Percentiles rank a stretch among this genome's conserved stretches.
phyloP scores from a whole-genome alignment of 345 rosid genomes.

The Lepidium sativum region DNA sequence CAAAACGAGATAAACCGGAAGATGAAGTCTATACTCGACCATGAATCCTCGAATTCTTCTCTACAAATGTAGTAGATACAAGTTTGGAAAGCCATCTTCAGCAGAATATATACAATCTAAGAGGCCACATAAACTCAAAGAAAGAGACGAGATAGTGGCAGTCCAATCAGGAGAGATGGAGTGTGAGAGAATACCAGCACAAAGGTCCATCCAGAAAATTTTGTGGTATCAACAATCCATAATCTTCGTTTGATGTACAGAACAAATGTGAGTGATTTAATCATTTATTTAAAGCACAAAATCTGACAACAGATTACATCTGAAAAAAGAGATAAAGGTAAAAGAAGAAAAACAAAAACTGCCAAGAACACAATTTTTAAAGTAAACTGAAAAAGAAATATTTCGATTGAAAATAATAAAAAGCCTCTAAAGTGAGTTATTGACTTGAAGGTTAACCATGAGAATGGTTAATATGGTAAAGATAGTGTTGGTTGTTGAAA shows the following conservation, averaged over 20 bases:
- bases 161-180: too few species aligned
- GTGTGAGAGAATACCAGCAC: too few species aligned
- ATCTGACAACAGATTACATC: background rate
- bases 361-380: background rate
- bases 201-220: too few species aligned
- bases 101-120: too few species aligned
- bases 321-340: background rate
- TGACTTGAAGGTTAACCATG: constrained; percentile 30
- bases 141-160: too few species aligned
- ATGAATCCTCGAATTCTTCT: too few species aligned
- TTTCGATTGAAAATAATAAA: background rate
- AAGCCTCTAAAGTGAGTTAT: constrained; percentile 13
- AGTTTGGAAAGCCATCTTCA: too few species aligned
- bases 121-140: too few species aligned
- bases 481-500: constrained; percentile 32
- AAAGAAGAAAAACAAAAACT: background rate
- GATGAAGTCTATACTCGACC: too few species aligned
- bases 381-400: background rate
- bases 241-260: background rate
- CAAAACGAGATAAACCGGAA: too few species aligned
- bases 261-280: background rate
- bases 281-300: constrained; percentile 5
- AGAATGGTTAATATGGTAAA: constrained; percentile 35
- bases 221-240: too few species aligned
- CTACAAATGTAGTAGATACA: too few species aligned